A percentile compares a stretch with the other conserved stretches of the same genome.
These are phyloP conservation scores for Mesembryanthemum crystallinum DNA, from an alignment of 148 eudicot genomes.

Conservation along the genomic window DNA sequence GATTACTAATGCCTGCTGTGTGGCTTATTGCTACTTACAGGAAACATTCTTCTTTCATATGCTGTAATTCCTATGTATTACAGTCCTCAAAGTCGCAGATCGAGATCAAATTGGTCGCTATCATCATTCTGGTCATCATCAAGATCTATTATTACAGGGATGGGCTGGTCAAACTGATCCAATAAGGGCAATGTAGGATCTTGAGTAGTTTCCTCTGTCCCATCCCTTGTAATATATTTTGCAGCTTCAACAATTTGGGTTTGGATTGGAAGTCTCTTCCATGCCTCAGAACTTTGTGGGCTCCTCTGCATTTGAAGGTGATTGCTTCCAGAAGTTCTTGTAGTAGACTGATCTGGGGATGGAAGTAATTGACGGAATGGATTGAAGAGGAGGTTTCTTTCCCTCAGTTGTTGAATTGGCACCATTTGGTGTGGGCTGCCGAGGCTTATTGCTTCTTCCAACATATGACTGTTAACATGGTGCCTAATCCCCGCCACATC, in stretches of 20 bases:
- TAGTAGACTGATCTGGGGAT: not conserved
- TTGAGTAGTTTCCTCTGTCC: not conserved
- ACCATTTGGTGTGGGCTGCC: conserved; percentile 4
- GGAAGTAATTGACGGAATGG: conserved; percentile 25
- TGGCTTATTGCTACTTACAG: not conserved
- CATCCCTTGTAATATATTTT: conserved; percentile 3
- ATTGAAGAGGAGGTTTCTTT: conserved; percentile 29
- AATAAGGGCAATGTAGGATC: conserved; percentile 14
- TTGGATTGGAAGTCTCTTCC: conserved; percentile 17
- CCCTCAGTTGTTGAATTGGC: conserved; percentile 26
- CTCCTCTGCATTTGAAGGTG: conserved; percentile 14
- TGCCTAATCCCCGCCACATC: conserved; percentile 14
- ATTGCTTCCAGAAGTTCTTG: conserved; percentile 6
- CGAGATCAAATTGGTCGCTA: conserved; percentile 20
- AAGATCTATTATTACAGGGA: conserved; percentile 25
- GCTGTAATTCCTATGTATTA: not conserved
- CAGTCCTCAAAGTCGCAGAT: conserved; percentile 20
- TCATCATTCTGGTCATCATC: conserved; percentile 8
- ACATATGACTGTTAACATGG: conserved; percentile 27
- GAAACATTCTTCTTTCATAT: not conserved
- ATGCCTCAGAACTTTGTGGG: conserved; percentile 2
- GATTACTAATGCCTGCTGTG: not conserved
- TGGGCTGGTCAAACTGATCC: conserved; percentile 25
- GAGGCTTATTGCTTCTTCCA: conserved; percentile 12
- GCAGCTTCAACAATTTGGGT: conserved; percentile 15